Percentiles rank a stretch among this genome's conserved stretches.
Evolutionary conservation across 2,329 filamentous ascomycete species (phyloP).

Genomic region (Cladophialophora bantiana): DNA sequence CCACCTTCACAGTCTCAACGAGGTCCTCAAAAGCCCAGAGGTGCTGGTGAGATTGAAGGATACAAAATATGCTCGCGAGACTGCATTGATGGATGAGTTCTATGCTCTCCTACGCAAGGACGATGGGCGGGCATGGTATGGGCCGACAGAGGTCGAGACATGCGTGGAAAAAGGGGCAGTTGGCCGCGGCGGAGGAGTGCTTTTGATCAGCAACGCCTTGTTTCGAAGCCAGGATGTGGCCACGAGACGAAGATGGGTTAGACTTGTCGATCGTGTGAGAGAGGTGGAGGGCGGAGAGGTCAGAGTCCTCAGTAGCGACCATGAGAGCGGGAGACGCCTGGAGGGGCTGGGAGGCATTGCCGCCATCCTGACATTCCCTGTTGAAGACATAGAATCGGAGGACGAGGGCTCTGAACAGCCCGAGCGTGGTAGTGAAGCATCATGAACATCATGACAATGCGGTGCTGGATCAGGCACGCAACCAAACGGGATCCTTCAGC

Average conservation of each 20-base stretch:
- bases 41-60: conserved; percentile 80
- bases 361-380: conserved; percentile 86
- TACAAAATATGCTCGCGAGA: conserved; percentile 87
- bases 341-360: conserved; percentile 87
- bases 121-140: conserved; percentile 91
- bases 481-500: neutral
- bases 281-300: conserved; percentile 83
- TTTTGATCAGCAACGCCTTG: conserved; percentile 85
- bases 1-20: conserved; percentile 84
- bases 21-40: conserved; percentile 82
- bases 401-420: conserved; percentile 51
- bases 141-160: conserved; percentile 77
- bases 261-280: conserved; percentile 85
- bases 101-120: conserved; percentile 79
- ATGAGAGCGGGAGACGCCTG: conserved; percentile 88
- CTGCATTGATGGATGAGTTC: conserved; percentile 83
- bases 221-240: conserved; percentile 83
- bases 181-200: conserved; percentile 79
- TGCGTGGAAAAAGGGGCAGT: conserved; percentile 89
- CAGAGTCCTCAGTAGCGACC: conserved; percentile 86
- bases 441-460: conserved; percentile 9
- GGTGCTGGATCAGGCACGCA: neutral
- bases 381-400: conserved; percentile 79
- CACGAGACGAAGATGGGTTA: conserved; percentile 80
- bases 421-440: conserved; percentile 26